Base-by-base conservation (phyloP, 2,329 filamentous ascomycete species). In the Sordariomycetes sp. region DNA sequence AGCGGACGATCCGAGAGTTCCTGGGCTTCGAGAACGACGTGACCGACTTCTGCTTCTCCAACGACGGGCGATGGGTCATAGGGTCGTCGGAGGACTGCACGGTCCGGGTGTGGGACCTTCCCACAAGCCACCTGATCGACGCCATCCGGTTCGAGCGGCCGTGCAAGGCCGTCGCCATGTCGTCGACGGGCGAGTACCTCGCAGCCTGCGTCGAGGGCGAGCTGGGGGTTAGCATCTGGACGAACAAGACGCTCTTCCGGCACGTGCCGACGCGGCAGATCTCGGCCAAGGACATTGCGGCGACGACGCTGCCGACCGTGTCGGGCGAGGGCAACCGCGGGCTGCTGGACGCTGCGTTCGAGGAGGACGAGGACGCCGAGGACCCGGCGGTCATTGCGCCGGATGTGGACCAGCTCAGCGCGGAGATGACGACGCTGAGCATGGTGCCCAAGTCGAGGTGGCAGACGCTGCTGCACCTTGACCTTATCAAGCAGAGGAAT, bases 81-180 rank as follows among this genome's bases (percentile, higher is more conserved):
- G 89, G 90, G 24, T 87, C 90, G 13, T 90, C 90, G 0, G 85
- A 87, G 65, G 89, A 95, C 66, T 82, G 84, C 1, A 75, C 90
- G 6, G 75, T 96, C 55, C 83, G 94, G 50, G 82, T 97, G 8
- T 99, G 94, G 90, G 95, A 99, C 72, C 76, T 99, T 32, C 90
- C 94, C 0, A 99, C 95, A 0, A 92, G 90, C 28, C 92, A 99
- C 71, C 77, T 99, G 15, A 94, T 99, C 61, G 94, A 99, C 67
- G 89, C 89, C 2, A 90, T 99, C 71, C 84, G 84, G 59, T 80
- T 95, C 5, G 82, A 85, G 57, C 86, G 80, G 57, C 84, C 86
- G 12, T 96, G 91, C 68, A 94, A 85, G 17, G 86, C 90, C 2
- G 75, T 99, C 13, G 84, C 91, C 8, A 95, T 97, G 75, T 96